A percentile compares a stretch with the other conserved stretches of the same genome.
Evolutionary conservation across 2,329 filamentous ascomycete genomes (phyloP).

Genomic region (Ilyonectria destructans): DNA sequence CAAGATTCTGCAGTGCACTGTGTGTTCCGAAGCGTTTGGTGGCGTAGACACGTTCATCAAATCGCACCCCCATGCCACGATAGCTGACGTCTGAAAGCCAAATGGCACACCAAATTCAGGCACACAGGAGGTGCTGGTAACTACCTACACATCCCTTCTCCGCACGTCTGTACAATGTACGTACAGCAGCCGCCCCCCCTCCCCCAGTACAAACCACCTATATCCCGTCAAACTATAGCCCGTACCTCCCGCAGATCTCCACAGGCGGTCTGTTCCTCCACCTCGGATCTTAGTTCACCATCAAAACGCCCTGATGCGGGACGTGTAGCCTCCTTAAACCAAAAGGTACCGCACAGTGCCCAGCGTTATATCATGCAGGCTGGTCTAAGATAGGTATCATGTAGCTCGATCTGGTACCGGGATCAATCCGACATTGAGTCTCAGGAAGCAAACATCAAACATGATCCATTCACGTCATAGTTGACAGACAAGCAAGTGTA

Average conservation of each 20-base stretch:
- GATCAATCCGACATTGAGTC: no score
- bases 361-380: background rate
- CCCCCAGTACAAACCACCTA: background rate
- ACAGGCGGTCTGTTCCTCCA: constrained; percentile 15
- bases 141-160: background rate
- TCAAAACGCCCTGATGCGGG: constrained; percentile 11
- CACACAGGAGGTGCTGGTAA: background rate
- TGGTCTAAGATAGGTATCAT: background rate
- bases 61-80: background rate
- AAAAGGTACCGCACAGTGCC: background rate
- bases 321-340: no score
- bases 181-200: background rate
- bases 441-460: background rate
- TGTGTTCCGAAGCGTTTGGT: constrained; percentile 18
- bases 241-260: constrained; percentile 12
- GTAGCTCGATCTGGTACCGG: background rate
- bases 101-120: background rate
- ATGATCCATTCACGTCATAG: constrained; percentile 8
- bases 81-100: background rate
- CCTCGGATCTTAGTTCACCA: constrained; percentile 7
- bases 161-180: background rate
- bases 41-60: background rate
- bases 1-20: constrained; percentile 2
- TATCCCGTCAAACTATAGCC: constrained; percentile 5
- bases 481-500: constrained; percentile 24